Evolutionary conservation across 495 filamentous ascomycete genomes (phyloP).

Genomic region (Xylaria scruposa): DNA sequence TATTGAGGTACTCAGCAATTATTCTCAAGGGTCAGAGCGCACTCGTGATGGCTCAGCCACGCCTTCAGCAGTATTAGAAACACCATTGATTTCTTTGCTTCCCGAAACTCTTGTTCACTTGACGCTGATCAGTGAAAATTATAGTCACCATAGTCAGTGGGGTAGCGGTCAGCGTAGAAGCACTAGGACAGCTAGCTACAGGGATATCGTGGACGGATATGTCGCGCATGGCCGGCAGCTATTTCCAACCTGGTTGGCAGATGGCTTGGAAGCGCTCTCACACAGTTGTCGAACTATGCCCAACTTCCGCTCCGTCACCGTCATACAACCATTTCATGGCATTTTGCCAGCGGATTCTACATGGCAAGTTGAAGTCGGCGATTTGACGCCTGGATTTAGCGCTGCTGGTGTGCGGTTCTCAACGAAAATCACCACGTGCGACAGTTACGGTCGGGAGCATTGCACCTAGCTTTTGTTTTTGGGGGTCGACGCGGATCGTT

Average conservation of each 20-base stretch:
- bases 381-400: background rate
- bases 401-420: background rate
- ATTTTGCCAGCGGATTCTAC: background rate
- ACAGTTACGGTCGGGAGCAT: background rate
- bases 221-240: background rate
- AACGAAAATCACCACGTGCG: background rate
- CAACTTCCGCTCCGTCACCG: background rate
- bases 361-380: background rate
- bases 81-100: conserved; percentile 4
- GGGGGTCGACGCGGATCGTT: too few species aligned
- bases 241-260: background rate
- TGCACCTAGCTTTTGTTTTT: background rate
- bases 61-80: background rate
- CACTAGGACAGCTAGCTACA: background rate
- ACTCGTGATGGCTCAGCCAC: background rate
- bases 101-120: background rate
- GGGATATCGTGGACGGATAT: background rate
- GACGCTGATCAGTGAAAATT: background rate
- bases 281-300: background rate
- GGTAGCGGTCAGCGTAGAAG: background rate
- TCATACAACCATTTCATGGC: background rate
- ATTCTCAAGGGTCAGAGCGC: background rate
- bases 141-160: background rate
- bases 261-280: background rate
- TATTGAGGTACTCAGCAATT: background rate